Conservation (phyloP, 768 basidiomycete genomes). For the Peribolospora kevripleyi region DNA sequence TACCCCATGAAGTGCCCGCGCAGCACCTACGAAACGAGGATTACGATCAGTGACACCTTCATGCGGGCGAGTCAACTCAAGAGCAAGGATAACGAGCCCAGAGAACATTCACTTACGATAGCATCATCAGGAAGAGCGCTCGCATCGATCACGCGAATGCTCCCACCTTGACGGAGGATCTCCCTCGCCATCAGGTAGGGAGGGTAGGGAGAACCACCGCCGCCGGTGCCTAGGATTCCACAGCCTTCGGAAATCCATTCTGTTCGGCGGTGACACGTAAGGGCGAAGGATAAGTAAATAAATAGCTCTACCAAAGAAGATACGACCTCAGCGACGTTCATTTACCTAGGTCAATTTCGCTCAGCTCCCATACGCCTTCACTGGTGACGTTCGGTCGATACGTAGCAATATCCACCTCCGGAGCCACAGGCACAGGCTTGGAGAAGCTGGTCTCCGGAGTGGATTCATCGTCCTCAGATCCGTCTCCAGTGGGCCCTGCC, state of each 20-base stretch:
- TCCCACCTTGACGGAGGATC: constrained; percentile 28
- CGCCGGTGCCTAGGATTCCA: constrained; percentile 37
- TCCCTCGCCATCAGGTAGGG: constrained; percentile 29
- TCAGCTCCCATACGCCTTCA: constrained; percentile 25
- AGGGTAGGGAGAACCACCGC: constrained; percentile 36
- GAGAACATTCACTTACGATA: constrained; percentile 21
- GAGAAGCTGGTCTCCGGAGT: no score
- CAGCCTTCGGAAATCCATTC: constrained; percentile 41
- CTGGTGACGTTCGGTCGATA: constrained; percentile 22
- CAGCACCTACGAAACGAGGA: not conserved
- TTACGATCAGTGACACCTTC: not conserved
- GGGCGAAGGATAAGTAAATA: not conserved
- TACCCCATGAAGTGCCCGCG: constrained; percentile 1
- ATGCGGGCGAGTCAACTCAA: not conserved
- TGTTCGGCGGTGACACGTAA: not conserved
- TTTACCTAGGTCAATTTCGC: constrained; percentile 23
- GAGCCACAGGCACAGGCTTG: not conserved
- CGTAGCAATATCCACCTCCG: constrained; percentile 16
- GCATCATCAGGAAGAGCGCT: constrained; percentile 25
- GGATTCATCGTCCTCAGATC: no score
- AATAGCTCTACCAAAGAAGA: not conserved
- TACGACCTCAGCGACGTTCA: not conserved
- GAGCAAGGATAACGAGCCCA: not conserved
- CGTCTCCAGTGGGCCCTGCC: no score
- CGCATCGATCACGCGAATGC: constrained; percentile 27